phyloP scores from a whole-genome alignment of 2,329 filamentous ascomycete species.

The Botrytis aclada region DNA sequence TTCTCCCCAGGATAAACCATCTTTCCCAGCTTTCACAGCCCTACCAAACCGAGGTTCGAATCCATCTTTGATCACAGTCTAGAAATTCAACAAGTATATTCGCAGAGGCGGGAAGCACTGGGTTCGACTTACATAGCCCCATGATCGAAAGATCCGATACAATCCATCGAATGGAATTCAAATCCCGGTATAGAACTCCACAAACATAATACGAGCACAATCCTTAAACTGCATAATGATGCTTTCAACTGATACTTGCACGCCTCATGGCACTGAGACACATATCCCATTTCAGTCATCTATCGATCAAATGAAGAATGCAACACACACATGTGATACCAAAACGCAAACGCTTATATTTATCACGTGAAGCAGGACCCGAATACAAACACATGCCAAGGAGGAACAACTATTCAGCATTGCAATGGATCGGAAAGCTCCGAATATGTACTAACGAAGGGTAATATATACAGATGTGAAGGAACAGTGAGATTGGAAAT shows the following conservation, averaged over 20 bases:
- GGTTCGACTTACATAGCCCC: not conserved
- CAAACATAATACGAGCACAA: not conserved
- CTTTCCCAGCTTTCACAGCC: not conserved
- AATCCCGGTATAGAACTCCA: no score
- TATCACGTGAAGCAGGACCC: slow-evolving; percentile 3
- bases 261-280: not conserved
- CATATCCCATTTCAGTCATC: not conserved
- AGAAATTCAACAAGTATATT: not conserved
- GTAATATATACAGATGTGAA: not conserved
- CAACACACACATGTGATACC: not conserved
- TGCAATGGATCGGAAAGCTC: not conserved
- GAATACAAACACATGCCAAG: not conserved
- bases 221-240: not conserved
- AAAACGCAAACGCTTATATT: not conserved
- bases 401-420: not conserved
- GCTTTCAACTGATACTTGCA: slow-evolving; percentile 7
- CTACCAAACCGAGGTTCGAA: not conserved
- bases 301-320: slow-evolving; percentile 7
- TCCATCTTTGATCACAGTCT: not conserved
- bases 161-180: not conserved
- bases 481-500: not conserved
- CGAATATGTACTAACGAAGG: not conserved
- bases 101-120: not conserved
- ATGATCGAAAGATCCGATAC: not conserved
- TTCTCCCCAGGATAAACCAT: not conserved